Base-by-base conservation (phyloP, 768 basidiomycete species). In the Auricularia sp. region DNA sequence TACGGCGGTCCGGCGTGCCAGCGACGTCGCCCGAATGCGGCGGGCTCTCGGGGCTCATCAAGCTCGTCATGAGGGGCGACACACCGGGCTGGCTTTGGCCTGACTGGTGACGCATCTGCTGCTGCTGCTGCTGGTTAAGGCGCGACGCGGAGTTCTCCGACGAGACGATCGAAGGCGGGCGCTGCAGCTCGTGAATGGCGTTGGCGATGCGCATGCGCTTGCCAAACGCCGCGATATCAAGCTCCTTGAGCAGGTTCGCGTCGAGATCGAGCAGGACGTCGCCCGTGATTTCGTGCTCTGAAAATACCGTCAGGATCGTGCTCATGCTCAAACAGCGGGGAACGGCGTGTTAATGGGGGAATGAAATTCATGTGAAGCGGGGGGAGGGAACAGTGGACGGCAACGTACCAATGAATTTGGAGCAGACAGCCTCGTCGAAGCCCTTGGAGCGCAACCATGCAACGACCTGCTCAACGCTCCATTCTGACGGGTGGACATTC, bases 251-350 rank as follows among this genome's bases (percentile, higher is more conserved):
- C 16, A 97, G 81, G 71, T 88, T 89, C 63, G 87, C 84, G 67
- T 98, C 93, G 66, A 98, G 88, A 70, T 97, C 96, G 64, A 98
- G 85, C 6, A 99, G 84, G 36, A 98, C 91, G 70, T 99, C 97
- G 21, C 97, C 97, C 0, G 94, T 91, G 63, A 99, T 98, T 77
- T 99, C 97, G 85, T 99, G 94, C 77, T 98, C 96, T 94, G 72
- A 51, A 66, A 43, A 56, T 16, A 42, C 47, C 39, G 39, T 42
- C 39, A 43, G 43, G 60, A 23, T 42, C 61, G 51, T n/a, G 10
- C 29, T 29, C 62, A 42, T 42, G 39, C 29, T 42, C 39, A 42
- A 14, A 14, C 39, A 14, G 8, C 8, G 8, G 39, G 39, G 39
- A 42, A 14, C 39, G 39, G 39, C 39, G 39, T 42, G 39, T 42